These are phyloP conservation scores for Corynascus novoguineensis DNA, from an alignment of 495 filamentous ascomycete genomes.

Conservation along the genomic window DNA sequence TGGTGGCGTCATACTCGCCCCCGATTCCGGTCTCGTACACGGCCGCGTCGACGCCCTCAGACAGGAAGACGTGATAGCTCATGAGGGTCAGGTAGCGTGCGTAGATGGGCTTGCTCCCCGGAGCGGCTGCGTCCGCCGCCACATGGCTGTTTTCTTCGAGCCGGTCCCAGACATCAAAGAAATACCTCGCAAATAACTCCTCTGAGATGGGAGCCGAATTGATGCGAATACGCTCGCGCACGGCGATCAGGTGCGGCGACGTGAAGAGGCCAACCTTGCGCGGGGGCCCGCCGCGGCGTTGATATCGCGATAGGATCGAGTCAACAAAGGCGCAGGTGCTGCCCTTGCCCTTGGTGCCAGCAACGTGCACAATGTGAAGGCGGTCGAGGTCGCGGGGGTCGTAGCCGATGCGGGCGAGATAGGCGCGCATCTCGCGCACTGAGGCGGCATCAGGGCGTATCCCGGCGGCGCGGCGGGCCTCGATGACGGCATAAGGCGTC, in stretches of 20 bases:
- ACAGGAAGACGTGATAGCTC: constrained; percentile 80
- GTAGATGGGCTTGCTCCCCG: constrained; percentile 67
- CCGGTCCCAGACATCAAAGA: constrained; percentile 85
- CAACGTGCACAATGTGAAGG: constrained; percentile 75
- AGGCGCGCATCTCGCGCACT: constrained; percentile 70
- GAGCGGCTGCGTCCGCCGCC: constrained; percentile 26
- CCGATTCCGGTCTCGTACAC: constrained; percentile 93
- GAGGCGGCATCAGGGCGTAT: constrained; percentile 60
- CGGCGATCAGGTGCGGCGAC: constrained; percentile 81
- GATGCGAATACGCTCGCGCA: constrained; percentile 84
- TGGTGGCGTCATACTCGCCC: constrained; percentile 90
- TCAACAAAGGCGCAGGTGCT: constrained; percentile 65
- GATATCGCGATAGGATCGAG: constrained; percentile 46
- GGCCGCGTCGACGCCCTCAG: constrained; percentile 72
- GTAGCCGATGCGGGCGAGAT: constrained; percentile 72
- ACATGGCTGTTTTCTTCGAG: constrained; percentile 43
- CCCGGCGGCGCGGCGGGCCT: constrained; percentile 66
- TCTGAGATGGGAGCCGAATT: constrained; percentile 69
- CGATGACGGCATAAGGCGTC: constrained; percentile 72
- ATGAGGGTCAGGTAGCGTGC: constrained; percentile 87
- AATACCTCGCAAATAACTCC: constrained; percentile 71
- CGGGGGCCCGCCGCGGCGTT: constrained; percentile 30
- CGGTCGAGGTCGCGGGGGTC: constrained; percentile 64
- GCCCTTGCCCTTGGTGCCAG: constrained; percentile 93
- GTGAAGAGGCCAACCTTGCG: constrained; percentile 75